Evolutionary conservation across 1,139 yeast species (phyloP).

Genomic region (Saccharomyces hybrid): DNA sequence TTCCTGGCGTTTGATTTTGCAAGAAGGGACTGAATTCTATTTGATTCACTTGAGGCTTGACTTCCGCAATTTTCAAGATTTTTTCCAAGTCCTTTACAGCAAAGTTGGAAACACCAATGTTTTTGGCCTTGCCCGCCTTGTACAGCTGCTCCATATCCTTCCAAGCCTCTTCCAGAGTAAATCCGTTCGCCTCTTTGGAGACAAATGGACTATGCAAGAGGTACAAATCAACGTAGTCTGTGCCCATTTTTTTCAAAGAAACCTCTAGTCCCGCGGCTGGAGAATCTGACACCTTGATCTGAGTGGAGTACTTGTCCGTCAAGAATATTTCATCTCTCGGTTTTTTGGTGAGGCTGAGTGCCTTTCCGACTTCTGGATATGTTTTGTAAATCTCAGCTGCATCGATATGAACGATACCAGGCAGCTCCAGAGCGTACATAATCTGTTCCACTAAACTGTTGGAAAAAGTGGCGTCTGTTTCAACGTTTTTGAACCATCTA

Average conservation of each 20-base stretch:
- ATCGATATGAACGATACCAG: slow-evolving; percentile 53
- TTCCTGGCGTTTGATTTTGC: slow-evolving; percentile 63
- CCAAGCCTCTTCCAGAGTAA: slow-evolving; percentile 51
- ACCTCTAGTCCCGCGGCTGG: slow-evolving; percentile 45
- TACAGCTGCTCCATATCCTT: slow-evolving; percentile 39
- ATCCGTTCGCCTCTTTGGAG: slow-evolving; percentile 37
- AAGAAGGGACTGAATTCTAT: slow-evolving; percentile 64
- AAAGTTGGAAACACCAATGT: slow-evolving; percentile 62
- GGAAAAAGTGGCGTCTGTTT: slow-evolving; percentile 30
- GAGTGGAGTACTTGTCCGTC: slow-evolving; percentile 43
- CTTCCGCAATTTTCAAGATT: slow-evolving; percentile 38
- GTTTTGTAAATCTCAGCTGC: slow-evolving; percentile 63
- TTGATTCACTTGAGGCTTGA: slow-evolving; percentile 59
- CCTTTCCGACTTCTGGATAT: slow-evolving; percentile 54
- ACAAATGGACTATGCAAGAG: slow-evolving; percentile 60
- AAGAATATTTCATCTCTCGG: slow-evolving; percentile 46
- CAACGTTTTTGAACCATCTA: slow-evolving; percentile 44
- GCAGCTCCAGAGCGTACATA: slow-evolving; percentile 38
- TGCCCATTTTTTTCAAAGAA: slow-evolving; percentile 43
- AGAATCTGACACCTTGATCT: slow-evolving; percentile 25
- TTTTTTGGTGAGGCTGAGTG: slow-evolving; percentile 42
- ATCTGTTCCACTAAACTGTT: slow-evolving; percentile 37
- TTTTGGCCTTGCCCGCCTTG: slow-evolving; percentile 44
- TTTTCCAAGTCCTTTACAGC: slow-evolving; percentile 43
- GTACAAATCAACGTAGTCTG: slow-evolving; percentile 63